Evolutionary conservation across 192 early-diverging fungal genomes (phyloP), one percentile per base, ranked within the genome.

Genomic region (Coemansia sp.): DNA sequence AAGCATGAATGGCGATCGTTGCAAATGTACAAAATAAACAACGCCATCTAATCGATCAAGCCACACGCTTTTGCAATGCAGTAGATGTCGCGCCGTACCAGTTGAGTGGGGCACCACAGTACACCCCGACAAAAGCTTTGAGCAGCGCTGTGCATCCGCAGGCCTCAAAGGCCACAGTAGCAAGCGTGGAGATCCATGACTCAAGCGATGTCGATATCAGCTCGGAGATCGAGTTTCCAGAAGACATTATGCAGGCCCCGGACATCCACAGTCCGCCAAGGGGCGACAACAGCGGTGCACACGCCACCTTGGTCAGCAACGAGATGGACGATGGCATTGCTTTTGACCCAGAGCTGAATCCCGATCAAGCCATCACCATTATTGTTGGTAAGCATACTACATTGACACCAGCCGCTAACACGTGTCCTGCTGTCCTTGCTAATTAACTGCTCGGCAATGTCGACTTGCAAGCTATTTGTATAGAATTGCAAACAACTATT

Each of bases 351-450:
- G 64, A 59, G 9, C 62, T 78, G 4, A 60, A 43, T 17, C 58
- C 61, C 3, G 32, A 71, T 2, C 38, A 27, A 4, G 70, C 76
- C 9, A 61, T 78, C 2, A 62, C 39, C 4, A 32, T 43, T 9
- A 72, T 78, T 37, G 49, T 62, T 37, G 70, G 76, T 65, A 59
- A 22, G 69, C n/a, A n/a, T n/a, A n/a, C n/a, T n/a, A n/a, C n/a
- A n/a, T n/a, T n/a, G n/a, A n/a, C n/a, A n/a, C n/a, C n/a, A n/a
- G n/a, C n/a, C n/a, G n/a, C n/a, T n/a, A n/a, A n/a, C n/a, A n/a
- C n/a, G n/a, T n/a, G n/a, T n/a, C n/a, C n/a, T n/a, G n/a, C n/a
- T n/a, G n/a, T n/a, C n/a, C n/a, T n/a, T n/a, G n/a, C n/a, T 11
- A n/a, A 32, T 24, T 39, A 31, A 15, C 47, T n/a, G n/a, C n/a